Conservation (phyloP, 805 yeast genomes). For the Phaffomyces thermotolerans region DNA sequence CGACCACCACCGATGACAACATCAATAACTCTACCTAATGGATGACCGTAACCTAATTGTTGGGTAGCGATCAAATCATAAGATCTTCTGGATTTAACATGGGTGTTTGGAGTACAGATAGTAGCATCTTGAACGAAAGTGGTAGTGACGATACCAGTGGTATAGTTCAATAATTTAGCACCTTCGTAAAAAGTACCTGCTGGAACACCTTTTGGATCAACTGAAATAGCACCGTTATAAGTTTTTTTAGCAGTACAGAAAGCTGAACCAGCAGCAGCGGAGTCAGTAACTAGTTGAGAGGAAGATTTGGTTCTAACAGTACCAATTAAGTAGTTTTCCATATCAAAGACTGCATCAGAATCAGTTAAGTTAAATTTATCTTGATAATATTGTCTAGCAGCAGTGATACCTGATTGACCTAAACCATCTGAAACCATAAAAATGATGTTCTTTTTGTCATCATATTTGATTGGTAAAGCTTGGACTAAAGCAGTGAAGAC, state of each 20-base stretch:
- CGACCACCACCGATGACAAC: constrained; percentile 88
- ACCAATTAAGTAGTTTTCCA: constrained; percentile 72
- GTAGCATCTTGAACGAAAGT: constrained; percentile 92
- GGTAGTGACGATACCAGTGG: constrained; percentile 86
- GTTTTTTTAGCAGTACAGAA: constrained; percentile 76
- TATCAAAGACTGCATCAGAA: constrained; percentile 43
- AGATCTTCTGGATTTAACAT: constrained; percentile 62
- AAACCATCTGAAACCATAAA: constrained; percentile 90
- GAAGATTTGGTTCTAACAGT: constrained; percentile 79
- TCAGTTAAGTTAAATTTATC: constrained; percentile 40
- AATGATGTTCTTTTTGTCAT: constrained; percentile 60
- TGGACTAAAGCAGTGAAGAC: constrained; percentile 18
- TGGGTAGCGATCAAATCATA: constrained; percentile 82
- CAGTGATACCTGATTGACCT: constrained; percentile 80
- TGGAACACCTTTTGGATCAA: constrained; percentile 55
- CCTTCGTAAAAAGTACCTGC: constrained; percentile 87
- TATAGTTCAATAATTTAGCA: constrained; percentile 68
- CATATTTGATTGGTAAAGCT: constrained; percentile 21
- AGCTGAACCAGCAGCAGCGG: constrained; percentile 96
- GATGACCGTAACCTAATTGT: constrained; percentile 65
- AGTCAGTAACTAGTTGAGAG: constrained; percentile 73
- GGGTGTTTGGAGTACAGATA: constrained; percentile 82
- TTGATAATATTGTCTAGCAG: constrained; percentile 72
- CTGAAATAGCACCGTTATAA: constrained; percentile 92
- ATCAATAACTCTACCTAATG: constrained; percentile 73